Percentiles rank a stretch among this genome's conserved stretches.
phyloP scores from a whole-genome alignment of 2,329 filamentous ascomycete species.

The Ophiocordyceps camponoti-saundersi region DNA sequence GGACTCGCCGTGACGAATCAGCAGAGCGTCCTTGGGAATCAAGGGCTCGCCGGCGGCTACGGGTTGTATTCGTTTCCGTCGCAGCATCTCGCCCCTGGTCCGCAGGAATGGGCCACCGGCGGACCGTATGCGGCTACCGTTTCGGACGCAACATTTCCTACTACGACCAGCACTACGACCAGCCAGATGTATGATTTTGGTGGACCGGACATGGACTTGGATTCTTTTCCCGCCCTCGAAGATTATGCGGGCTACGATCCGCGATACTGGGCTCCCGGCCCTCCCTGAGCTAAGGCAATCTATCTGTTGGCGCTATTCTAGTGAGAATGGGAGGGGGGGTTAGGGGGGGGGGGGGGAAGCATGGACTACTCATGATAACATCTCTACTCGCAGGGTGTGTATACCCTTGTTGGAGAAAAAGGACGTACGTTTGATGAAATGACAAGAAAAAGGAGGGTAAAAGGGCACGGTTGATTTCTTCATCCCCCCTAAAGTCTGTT shows the following conservation, averaged over 20 bases:
- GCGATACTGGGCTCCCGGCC: background rate
- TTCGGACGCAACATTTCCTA: background rate
- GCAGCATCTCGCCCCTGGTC: background rate
- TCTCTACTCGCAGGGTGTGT: too few species aligned
- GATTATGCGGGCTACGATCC: background rate
- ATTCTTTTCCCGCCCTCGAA: background rate
- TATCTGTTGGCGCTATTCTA: background rate
- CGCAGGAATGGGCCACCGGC: background rate
- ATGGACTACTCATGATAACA: too few species aligned
- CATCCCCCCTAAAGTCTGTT: too few species aligned
- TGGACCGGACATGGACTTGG: background rate
- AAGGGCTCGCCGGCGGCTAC: background rate
- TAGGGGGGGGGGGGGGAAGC: too few species aligned
- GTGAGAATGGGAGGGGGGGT: too few species aligned
- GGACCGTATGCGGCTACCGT: background rate
- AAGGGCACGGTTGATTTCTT: too few species aligned
- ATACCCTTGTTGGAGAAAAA: too few species aligned
- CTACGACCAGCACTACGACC: too few species aligned
- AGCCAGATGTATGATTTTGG: background rate
- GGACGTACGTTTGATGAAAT: too few species aligned
- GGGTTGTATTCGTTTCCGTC: background rate
- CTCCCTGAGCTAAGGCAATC: background rate
- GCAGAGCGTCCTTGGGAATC: background rate
- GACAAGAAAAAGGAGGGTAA: too few species aligned
- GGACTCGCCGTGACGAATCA: background rate